Evolutionary conservation across 768 basidiomycete species (phyloP).

Genomic region (Mycena rebaudengoi): DNA sequence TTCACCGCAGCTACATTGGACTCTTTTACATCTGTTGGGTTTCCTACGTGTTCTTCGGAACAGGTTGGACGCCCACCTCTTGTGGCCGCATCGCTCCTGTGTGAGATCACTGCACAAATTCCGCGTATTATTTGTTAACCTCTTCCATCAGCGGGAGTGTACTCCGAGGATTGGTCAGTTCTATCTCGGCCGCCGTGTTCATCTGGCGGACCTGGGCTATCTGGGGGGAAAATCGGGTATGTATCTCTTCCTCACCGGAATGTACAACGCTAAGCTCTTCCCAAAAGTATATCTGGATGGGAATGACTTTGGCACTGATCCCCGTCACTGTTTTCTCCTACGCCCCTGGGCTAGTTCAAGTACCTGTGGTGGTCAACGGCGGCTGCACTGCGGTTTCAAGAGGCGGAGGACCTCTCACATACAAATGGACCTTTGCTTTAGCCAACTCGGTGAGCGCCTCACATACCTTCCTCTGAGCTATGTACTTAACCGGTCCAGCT

Average conservation of each 20-base stretch:
- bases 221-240: neutral
- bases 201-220: neutral
- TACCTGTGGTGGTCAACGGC: neutral
- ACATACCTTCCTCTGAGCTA: neutral
- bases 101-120: neutral
- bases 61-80: neutral
- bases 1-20: neutral
- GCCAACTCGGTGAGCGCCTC: neutral
- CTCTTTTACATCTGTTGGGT: neutral
- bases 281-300: neutral
- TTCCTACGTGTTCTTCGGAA: neutral
- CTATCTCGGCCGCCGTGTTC: neutral
- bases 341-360: neutral
- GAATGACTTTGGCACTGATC: neutral
- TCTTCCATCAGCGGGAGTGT: neutral
- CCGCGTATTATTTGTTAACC: no score
- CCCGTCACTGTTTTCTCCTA: neutral
- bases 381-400: neutral
- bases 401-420: neutral
- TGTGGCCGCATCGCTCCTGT: neutral
- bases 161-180: neutral
- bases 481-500: neutral
- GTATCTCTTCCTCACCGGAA: no score
- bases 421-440: neutral
- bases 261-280: neutral